Conservation (phyloP, 2,329 filamentous ascomycete species). For the Monilinia vaccinii-corymbosi region DNA sequence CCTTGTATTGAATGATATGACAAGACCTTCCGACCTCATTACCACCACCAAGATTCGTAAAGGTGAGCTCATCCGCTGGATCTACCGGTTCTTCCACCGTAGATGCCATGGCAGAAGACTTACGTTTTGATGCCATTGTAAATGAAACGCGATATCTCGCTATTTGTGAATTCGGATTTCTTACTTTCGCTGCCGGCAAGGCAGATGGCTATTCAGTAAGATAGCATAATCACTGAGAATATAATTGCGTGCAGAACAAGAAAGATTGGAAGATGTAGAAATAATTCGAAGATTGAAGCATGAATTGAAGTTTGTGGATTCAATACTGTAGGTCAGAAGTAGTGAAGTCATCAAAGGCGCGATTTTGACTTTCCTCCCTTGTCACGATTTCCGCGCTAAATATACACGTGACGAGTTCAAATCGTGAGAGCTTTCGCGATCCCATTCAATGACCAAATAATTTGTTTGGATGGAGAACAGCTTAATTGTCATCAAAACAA, state of each 20-base stretch:
- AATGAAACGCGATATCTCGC: background rate
- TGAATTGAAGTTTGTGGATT: background rate
- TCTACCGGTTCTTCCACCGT: conserved; percentile 78
- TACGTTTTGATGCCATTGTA: conserved; percentile 89
- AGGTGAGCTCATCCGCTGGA: conserved; percentile 87
- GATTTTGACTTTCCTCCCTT: conserved; percentile 6
- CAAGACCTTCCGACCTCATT: conserved; percentile 97
- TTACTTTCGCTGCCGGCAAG: background rate
- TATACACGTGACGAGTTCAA: conserved; percentile 1
- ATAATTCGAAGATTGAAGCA: background rate
- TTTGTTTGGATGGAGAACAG: background rate
- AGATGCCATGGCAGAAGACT: conserved; percentile 64
- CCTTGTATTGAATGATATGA: conserved; percentile 98
- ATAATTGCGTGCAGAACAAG: background rate
- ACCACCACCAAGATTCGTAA: conserved; percentile 85
- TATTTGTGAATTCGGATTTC: background rate
- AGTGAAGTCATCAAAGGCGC: conserved; percentile 5
- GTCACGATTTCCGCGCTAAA: background rate
- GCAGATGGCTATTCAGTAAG: background rate
- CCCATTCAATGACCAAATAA: conserved; percentile 7
- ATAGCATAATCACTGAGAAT: conserved; percentile 1
- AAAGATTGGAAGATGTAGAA: background rate
- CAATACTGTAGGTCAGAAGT: background rate
- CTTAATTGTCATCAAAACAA: conserved; percentile 9
- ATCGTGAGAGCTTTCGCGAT: conserved; percentile 9